Evolutionary conservation across 2,329 filamentous ascomycete species (phyloP), one percentile per base, ranked within the genome.

Genomic region (Fusarium tuaranense): DNA sequence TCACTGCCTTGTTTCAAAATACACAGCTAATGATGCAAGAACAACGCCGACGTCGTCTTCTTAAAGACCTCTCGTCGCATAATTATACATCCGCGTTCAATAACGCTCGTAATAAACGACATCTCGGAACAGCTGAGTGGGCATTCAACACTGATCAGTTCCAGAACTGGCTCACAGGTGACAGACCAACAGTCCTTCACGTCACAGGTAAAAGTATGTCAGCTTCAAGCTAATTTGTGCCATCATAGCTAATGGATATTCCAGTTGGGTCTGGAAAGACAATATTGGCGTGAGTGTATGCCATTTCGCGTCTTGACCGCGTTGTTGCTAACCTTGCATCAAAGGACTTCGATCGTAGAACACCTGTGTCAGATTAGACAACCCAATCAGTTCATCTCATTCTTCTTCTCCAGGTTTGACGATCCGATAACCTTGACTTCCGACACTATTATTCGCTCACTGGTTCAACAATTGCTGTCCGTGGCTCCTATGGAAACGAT

Each of bases 181-280:
- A 63, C 0, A 3, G 55, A 0, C 16, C 61, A 0, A 5, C 14
- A 0, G 55, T 72, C n/a, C 63, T 76, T 12, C 68, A 73, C 1
- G 8, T 76, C 1, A 73, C 70, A 0, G 72, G 74, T 0, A 76
- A 76, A 8, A 76, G 74, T 73, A 25, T 20, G 64, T 63, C 6
- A 12, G 6, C 13, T 3, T 7, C 51, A 27, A 2, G 12, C 32
- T 4, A 10, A 22, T 3, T 2, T 3, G 2, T 4, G 16, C 2
- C 1, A 8, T n/a, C 8, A 22, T 20, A 2, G 12, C 30, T 36
- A 18, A 20, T 39, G 32, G 5, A 22, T 9, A 0, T 36, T 32
- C 5, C 3, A 76, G 74, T 75, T 48, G 74, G 72, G 1, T 76
- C 74, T 38, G 74, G 74, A 4, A 76, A 76, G 36, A 69, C 72